Conservation (phyloP, 495 filamentous ascomycete species). For the Lasiosphaeria miniovina region DNA sequence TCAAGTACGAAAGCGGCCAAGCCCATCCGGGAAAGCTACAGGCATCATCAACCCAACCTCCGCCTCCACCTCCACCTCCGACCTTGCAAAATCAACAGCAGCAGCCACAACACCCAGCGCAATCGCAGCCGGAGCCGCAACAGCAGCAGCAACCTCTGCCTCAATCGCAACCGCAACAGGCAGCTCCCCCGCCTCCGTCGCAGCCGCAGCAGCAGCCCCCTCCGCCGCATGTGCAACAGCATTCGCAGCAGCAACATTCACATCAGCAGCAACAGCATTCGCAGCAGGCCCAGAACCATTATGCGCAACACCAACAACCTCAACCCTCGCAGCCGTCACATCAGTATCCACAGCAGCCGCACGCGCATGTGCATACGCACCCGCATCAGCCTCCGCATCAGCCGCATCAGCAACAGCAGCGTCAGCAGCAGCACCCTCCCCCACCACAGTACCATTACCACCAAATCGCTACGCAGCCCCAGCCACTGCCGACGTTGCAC, state of each 20-base stretch:
- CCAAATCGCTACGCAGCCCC: not conserved
- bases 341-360: constrained; percentile 4
- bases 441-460: constrained; percentile 3
- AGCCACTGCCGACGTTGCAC: not conserved
- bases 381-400: constrained; percentile 11
- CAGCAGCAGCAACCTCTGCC: constrained; percentile 11
- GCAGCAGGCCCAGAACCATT: not conserved
- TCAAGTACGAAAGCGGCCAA: constrained; percentile 22
- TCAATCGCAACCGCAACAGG: not conserved
- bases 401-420: not conserved
- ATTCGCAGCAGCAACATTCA: constrained; percentile 7
- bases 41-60: constrained; percentile 1
- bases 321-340: constrained; percentile 5
- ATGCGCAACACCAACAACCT: constrained; percentile 6
- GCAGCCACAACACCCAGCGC: constrained; percentile 7
- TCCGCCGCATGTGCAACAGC: constrained; percentile 1
- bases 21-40: constrained; percentile 18
- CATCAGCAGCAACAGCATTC: constrained; percentile 8
- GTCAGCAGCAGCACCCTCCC: constrained; percentile 2
- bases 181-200: not conserved
- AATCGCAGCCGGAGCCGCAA: constrained; percentile 5
- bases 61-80: not conserved
- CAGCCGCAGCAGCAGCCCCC: constrained; percentile 2
- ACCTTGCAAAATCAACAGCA: constrained; percentile 5
- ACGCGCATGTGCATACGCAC: constrained; percentile 8